Percentiles rank a stretch among this genome's conserved stretches.
Evolutionary conservation across 768 basidiomycete genomes (phyloP).

Genomic region (Coprinopsis sp.): DNA sequence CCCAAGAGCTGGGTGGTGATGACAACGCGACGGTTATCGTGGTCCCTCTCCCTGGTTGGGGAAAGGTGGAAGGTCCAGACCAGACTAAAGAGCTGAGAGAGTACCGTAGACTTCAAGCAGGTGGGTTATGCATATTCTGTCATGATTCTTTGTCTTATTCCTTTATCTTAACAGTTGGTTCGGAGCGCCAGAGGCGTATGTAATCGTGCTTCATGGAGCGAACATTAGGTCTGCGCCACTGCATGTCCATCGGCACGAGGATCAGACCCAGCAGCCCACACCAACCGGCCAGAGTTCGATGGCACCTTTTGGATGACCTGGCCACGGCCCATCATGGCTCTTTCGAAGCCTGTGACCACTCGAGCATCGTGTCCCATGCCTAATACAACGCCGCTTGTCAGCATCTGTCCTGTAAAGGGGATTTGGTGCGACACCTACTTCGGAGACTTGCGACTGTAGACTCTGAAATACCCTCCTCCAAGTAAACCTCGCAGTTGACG

Average conservation of each 20-base stretch:
- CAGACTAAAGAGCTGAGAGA: conserved; percentile 77
- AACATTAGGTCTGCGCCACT: conserved; percentile 65
- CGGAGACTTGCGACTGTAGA: conserved; percentile 62
- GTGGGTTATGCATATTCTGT: conserved; percentile 27
- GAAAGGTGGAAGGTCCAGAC: conserved; percentile 72
- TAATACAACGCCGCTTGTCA: conserved; percentile 23
- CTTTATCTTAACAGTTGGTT: conserved; percentile 41
- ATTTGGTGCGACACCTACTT: conserved; percentile 37
- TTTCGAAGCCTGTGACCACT: conserved; percentile 50
- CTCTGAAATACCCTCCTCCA: conserved; percentile 76
- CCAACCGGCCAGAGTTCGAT: conserved; percentile 59
- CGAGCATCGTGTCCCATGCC: conserved; percentile 89
- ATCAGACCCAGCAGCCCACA: conserved; percentile 96
- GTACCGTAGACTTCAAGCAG: conserved; percentile 66
- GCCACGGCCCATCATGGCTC: conserved; percentile 73
- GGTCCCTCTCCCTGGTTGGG: conserved; percentile 92
- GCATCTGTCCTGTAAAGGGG: conserved; percentile 1
- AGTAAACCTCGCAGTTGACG: conserved; percentile 79
- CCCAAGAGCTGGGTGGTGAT: conserved; percentile 81
- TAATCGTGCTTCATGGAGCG: conserved; percentile 25
- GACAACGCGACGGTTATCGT: conserved; percentile 93
- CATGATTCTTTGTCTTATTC: background rate
- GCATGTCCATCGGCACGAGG: conserved; percentile 86
- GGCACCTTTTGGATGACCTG: conserved; percentile 84
- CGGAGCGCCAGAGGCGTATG: conserved; percentile 65